These are phyloP conservation scores for Colletotrichum sp. DNA, from an alignment of 2,329 filamentous ascomycete genomes.

Conservation along the genomic window DNA sequence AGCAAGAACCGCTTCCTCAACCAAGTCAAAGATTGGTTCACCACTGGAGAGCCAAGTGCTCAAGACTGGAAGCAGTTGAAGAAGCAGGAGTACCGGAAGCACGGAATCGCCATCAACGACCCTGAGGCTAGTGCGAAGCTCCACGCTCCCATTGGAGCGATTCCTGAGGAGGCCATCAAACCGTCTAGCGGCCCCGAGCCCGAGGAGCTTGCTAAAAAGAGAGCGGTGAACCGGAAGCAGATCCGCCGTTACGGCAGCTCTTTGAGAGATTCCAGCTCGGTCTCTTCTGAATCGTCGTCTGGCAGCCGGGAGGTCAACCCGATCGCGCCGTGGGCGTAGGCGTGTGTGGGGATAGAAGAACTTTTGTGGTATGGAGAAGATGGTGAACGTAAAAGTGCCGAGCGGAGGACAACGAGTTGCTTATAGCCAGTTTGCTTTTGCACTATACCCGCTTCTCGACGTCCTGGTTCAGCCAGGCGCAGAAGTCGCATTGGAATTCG, in stretches of 20 bases:
- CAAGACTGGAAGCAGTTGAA: slow-evolving; percentile 54
- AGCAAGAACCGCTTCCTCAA: slow-evolving; percentile 41
- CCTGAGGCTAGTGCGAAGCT: slow-evolving; percentile 50
- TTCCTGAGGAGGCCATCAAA: slow-evolving; percentile 51
- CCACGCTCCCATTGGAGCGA: slow-evolving; percentile 48
- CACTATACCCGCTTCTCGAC: slow-evolving; percentile 9
- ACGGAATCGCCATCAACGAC: slow-evolving; percentile 49
- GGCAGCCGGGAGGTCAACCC: slow-evolving; percentile 34
- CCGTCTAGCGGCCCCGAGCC: slow-evolving; percentile 51
- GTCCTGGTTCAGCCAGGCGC: background rate
- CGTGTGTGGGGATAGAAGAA: background rate
- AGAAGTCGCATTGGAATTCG: background rate
- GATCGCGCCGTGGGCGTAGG: slow-evolving; percentile 37
- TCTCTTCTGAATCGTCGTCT: slow-evolving; percentile 40
- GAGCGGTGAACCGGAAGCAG: slow-evolving; percentile 35
- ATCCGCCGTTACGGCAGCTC: slow-evolving; percentile 27
- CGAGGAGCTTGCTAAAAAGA: slow-evolving; percentile 46
- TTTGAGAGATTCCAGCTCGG: slow-evolving; percentile 32
- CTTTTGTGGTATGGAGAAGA: background rate
- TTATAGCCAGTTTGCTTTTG: background rate
- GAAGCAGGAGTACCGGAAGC: slow-evolving; percentile 44
- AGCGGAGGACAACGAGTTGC: background rate
- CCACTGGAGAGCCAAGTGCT: slow-evolving; percentile 53
- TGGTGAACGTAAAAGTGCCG: background rate
- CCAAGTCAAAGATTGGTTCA: slow-evolving; percentile 54